Base-by-base conservation (phyloP, 1,139 yeast species). In the Eremothecium coryli region DNA sequence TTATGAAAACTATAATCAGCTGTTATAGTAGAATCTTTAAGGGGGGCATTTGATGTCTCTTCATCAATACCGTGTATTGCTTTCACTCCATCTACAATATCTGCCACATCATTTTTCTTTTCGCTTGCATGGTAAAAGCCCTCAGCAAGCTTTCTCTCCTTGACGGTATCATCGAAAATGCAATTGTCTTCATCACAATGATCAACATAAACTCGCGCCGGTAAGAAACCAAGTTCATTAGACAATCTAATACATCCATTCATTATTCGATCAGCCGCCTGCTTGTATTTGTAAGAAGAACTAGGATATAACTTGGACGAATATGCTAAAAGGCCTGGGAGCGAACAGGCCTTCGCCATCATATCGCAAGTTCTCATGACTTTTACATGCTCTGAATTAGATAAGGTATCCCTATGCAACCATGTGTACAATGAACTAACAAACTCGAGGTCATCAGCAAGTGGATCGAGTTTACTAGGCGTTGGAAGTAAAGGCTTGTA, bases 281-380 rank as follows among this genome's bases (percentile, higher is more conserved):
- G 62, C 48, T 77, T 62, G 45, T 79, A 82, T 49, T 73, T 52
- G 33, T 69, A 56, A 43, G 63, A 35, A 61, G 64, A 48, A n/a
- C n/a, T 14, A n/a, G n/a, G n/a, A 50, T 70, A 48, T 54, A 84
- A 43, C 51, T 65, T 75, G 5, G 82, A 74, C 2, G 85, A 85
- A 23, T 81, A 56, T 0, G 82, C 80, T 46, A 76, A 68, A 62
- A 79, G 73, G 2, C 88, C 84, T 23, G 86, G 90, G 32, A 79
- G 68, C 51, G 77, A 79, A 51, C 93, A 82, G 7, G 81, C 71
- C 44, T 78, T 65, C 48, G 78, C 82, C 44, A 71, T 75, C 52
- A 58, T 56, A 31, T 54, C 58, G 25, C 51, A 45, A 4, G 50
- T 42, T 32, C 56, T 58, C 18, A 44, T 38, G 17, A 56, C 31